Evolutionary conservation across 345 rosid species (phyloP).

Genomic region (Diplotaxis tenuifolia): DNA sequence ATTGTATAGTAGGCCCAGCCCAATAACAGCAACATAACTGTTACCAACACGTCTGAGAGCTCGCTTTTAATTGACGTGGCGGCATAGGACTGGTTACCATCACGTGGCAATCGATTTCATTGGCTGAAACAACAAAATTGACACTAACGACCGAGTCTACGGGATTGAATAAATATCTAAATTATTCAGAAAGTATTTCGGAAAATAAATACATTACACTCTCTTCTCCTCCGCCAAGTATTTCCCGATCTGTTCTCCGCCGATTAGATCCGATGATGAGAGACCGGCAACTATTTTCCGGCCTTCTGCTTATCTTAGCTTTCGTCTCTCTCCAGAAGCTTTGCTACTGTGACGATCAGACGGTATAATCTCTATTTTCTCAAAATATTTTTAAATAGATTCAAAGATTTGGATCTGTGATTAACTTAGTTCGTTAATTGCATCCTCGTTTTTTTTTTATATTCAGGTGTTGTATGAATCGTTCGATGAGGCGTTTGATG

Average conservation of each 20-base stretch:
- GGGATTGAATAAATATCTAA: slow-evolving; percentile 34
- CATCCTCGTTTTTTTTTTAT: slow-evolving; percentile 13
- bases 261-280: slow-evolving; percentile 37
- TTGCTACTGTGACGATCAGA: slow-evolving; percentile 50
- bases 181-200: not conserved
- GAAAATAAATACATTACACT: slow-evolving; percentile 4
- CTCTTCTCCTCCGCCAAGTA: slow-evolving; percentile 4
- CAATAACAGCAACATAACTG: slow-evolving; percentile 9
- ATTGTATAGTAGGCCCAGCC: slow-evolving; percentile 22
- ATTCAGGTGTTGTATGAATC: slow-evolving; percentile 67
- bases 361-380: slow-evolving; percentile 38
- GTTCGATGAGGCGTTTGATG: slow-evolving; percentile 68
- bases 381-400: slow-evolving; percentile 1
- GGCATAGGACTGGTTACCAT: slow-evolving; percentile 1
- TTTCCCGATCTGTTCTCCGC: slow-evolving; percentile 34
- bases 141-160: slow-evolving; percentile 28
- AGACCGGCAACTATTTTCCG: slow-evolving; percentile 44
- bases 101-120: slow-evolving; percentile 35
- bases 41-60: slow-evolving; percentile 26
- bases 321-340: slow-evolving; percentile 48
- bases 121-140: slow-evolving; percentile 36
- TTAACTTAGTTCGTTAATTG: not conserved
- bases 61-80: slow-evolving; percentile 28
- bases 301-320: slow-evolving; percentile 47
- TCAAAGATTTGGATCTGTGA: slow-evolving; percentile 10